Percentiles rank a stretch among this genome's conserved stretches.
phyloP scores from a whole-genome alignment of 2,329 filamentous ascomycete genomes.

The Beauveria australis region DNA sequence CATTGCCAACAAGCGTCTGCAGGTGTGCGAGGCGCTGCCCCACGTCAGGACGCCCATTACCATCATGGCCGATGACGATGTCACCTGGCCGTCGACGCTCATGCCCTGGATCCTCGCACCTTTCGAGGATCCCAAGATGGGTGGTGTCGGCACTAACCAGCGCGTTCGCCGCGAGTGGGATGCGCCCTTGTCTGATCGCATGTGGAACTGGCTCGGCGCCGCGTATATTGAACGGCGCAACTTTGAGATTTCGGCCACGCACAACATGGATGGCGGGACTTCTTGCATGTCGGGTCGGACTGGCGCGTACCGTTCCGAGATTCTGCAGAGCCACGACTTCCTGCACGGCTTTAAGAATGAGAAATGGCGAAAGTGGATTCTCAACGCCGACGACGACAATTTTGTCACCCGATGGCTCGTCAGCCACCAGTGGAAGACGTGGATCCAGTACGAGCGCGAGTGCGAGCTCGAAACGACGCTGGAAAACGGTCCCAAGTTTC shows the following conservation, averaged over 20 bases:
- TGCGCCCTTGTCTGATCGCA: constrained; percentile 48
- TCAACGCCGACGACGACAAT: constrained; percentile 97
- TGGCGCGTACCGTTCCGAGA: constrained; percentile 82
- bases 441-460: constrained; percentile 87
- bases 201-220: constrained; percentile 86
- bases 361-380: constrained; percentile 77
- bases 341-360: constrained; percentile 86
- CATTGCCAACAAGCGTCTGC: constrained; percentile 90
- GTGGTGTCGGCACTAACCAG: constrained; percentile 89
- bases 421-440: constrained; percentile 84
- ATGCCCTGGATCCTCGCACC: constrained; percentile 89
- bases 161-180: constrained; percentile 63
- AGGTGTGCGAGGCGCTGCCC: constrained; percentile 86
- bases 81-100: constrained; percentile 80
- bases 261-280: constrained; percentile 90
- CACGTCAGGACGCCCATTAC: constrained; percentile 77
- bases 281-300: constrained; percentile 94
- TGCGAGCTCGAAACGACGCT: constrained; percentile 90
- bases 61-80: constrained; percentile 91
- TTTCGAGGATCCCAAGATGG: constrained; percentile 76
- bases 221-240: constrained; percentile 90
- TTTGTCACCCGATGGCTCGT: constrained; percentile 97
- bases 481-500: constrained; percentile 79
- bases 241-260: constrained; percentile 93
- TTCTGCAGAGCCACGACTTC: constrained; percentile 78